Percentiles rank a stretch among this genome's conserved stretches.
Conservation (phyloP, 768 basidiomycete species). For the Boletus subparvulus region DNA sequence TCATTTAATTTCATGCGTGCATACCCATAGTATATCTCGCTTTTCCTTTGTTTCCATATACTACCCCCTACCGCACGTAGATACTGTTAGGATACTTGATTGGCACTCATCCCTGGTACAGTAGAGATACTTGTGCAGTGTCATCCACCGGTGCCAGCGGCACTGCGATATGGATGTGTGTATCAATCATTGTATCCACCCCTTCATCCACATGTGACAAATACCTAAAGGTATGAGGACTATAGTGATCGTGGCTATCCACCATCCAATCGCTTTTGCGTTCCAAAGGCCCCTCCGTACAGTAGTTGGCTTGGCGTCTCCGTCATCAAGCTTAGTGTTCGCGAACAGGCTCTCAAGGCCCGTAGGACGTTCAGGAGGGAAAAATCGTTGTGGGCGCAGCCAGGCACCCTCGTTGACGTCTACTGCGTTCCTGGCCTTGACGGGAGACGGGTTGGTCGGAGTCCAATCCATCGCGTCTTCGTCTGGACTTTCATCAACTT, state of each 20-base stretch:
- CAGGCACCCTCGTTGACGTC: slow-evolving; percentile 43
- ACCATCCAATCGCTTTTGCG: slow-evolving; percentile 9
- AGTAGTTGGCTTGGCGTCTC: neutral
- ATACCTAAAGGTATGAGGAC: slow-evolving; percentile 21
- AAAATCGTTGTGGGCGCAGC: slow-evolving; percentile 73
- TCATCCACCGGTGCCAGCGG: neutral
- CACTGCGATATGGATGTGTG: slow-evolving; percentile 11
- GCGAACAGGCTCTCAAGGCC: slow-evolving; percentile 73
- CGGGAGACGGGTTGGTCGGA: slow-evolving; percentile 45
- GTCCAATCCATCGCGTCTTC: slow-evolving; percentile 67
- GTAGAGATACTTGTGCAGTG: slow-evolving; percentile 2
- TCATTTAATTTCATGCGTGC: slow-evolving; percentile 9
- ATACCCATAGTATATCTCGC: slow-evolving; percentile 21
- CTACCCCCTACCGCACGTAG: neutral
- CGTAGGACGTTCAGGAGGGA: slow-evolving; percentile 75
- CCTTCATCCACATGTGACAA: slow-evolving; percentile 23
- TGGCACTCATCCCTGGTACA: slow-evolving; percentile 3
- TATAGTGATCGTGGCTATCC: slow-evolving; percentile 8
- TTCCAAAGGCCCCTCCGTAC: neutral
- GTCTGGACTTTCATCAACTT: slow-evolving; percentile 29
- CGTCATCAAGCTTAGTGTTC: slow-evolving; percentile 56
- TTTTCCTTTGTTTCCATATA: slow-evolving; percentile 1
- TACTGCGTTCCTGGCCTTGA: slow-evolving; percentile 22
- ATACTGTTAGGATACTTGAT: slow-evolving; percentile 11
- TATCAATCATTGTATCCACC: slow-evolving; percentile 22